These are phyloP conservation scores for Wallacemonas sp. DNA, from an alignment of 208 protist genomes.

Conservation along the genomic window DNA sequence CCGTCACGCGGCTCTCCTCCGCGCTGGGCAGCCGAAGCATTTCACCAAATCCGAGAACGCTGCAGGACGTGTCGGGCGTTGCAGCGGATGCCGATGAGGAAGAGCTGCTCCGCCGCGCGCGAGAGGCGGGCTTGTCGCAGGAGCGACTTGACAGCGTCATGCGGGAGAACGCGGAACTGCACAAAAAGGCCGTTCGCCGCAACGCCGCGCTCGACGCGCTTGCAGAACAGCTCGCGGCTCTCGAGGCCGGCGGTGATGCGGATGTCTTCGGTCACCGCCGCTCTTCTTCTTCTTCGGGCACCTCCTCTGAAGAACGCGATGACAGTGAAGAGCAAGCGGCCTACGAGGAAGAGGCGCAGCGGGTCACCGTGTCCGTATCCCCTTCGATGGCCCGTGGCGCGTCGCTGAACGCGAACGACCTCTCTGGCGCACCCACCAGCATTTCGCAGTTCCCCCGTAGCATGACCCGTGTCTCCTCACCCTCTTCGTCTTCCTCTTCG, in stretches of 20 bases:
- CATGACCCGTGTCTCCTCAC: slow-evolving; percentile 5
- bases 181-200: slow-evolving; percentile 29
- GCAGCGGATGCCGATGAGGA: slow-evolving; percentile 38
- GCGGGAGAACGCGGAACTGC: slow-evolving; percentile 35
- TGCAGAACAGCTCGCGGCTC: slow-evolving; percentile 42
- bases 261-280: neutral
- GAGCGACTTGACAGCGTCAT: slow-evolving; percentile 41
- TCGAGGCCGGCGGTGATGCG: slow-evolving; percentile 38
- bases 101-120: slow-evolving; percentile 28
- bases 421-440: neutral
- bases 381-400: neutral
- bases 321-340: slow-evolving; percentile 5
- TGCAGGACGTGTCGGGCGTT: slow-evolving; percentile 26
- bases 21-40: slow-evolving; percentile 16
- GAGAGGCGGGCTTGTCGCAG: slow-evolving; percentile 26
- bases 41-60: slow-evolving; percentile 30
- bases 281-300: slow-evolving; percentile 9
- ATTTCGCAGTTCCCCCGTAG: neutral
- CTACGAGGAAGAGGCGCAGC: neutral
- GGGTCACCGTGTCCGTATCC: slow-evolving; percentile 8
- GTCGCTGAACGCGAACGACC: neutral
- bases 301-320: slow-evolving; percentile 17
- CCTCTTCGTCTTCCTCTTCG: neutral
- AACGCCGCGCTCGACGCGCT: slow-evolving; percentile 52
- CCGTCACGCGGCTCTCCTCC: slow-evolving; percentile 35